Evolutionary conservation across 306 rosid genomes (phyloP).

Genomic region (Datisca glomerata): DNA sequence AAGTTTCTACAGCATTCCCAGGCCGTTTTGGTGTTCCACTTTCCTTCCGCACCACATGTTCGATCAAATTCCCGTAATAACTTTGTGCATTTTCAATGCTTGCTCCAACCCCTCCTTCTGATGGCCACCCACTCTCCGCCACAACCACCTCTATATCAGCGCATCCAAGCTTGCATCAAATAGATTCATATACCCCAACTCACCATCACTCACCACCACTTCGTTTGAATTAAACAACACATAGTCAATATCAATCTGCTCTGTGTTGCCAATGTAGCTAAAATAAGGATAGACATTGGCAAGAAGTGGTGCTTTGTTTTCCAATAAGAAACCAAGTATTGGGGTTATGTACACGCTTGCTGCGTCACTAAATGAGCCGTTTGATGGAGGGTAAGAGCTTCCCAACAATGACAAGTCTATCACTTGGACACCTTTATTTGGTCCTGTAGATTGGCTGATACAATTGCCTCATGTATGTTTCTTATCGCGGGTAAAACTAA

Average conservation of each 20-base stretch:
- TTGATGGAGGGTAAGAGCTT: conserved; percentile 23
- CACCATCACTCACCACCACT: conserved; percentile 16
- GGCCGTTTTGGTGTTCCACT: conserved; percentile 32
- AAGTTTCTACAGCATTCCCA: conserved; percentile 8
- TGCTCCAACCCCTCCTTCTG: conserved; percentile 31
- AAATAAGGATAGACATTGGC: too few species aligned
- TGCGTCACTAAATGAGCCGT: conserved; percentile 13
- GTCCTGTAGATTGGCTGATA: conserved; percentile 21
- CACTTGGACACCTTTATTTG: conserved; percentile 42
- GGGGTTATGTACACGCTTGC: conserved; percentile 20
- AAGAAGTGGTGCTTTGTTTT: conserved; percentile 41
- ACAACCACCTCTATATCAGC: too few species aligned
- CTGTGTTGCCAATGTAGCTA: background rate
- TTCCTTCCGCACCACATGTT: conserved; percentile 8
- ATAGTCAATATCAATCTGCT: conserved; percentile 6
- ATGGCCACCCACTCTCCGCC: too few species aligned
- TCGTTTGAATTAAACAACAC: conserved; percentile 34
- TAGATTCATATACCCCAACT: too few species aligned
- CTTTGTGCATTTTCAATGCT: conserved; percentile 16
- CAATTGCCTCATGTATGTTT: conserved; percentile 24
- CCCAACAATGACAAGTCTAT: conserved; percentile 17
- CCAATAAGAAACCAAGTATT: conserved; percentile 18
- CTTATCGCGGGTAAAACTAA: conserved; percentile 17
- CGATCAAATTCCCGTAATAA: conserved; percentile 31
- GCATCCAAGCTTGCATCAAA: too few species aligned